Evolutionary conservation across 1,284 basidiomycete genomes (phyloP).

Genomic region (Thecaphora thlaspeos): DNA sequence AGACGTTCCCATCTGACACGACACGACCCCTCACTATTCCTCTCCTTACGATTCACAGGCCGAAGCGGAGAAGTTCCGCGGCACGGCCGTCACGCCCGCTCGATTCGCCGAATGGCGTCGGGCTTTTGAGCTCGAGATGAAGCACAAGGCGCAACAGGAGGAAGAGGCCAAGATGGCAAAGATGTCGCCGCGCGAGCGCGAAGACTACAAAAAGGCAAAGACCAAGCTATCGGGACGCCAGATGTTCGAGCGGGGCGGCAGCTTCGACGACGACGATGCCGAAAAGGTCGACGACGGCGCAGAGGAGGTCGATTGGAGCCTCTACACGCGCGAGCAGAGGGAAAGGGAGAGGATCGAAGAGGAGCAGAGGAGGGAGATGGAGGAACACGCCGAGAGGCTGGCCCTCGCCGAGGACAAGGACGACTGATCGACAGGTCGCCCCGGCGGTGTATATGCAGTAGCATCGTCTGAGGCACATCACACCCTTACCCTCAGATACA

Average conservation of each 20-base stretch:
- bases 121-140: constrained; percentile 64
- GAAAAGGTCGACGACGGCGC: constrained; percentile 33
- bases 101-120: constrained; percentile 79
- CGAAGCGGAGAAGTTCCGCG: constrained; percentile 81
- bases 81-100: constrained; percentile 81
- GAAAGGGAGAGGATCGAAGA: constrained; percentile 45
- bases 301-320: constrained; percentile 49
- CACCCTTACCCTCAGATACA: too few species aligned
- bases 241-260: constrained; percentile 42
- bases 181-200: constrained; percentile 78
- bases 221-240: constrained; percentile 68
- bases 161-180: constrained; percentile 78
- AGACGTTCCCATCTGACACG: too few species aligned
- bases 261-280: constrained; percentile 31
- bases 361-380: constrained; percentile 29
- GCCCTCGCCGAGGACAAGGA: constrained; percentile 37
- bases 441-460: too few species aligned
- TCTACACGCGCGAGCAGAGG: constrained; percentile 48
- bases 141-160: constrained; percentile 65
- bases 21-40: too few species aligned
- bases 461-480: too few species aligned
- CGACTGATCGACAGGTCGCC: too few species aligned
- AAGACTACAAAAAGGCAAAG: constrained; percentile 73
- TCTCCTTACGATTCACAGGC: constrained; percentile 68
- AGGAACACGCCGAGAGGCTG: constrained; percentile 17